phyloP scores from a whole-genome alignment of 306 rosid genomes.

The Pyrus bretschneideri region DNA sequence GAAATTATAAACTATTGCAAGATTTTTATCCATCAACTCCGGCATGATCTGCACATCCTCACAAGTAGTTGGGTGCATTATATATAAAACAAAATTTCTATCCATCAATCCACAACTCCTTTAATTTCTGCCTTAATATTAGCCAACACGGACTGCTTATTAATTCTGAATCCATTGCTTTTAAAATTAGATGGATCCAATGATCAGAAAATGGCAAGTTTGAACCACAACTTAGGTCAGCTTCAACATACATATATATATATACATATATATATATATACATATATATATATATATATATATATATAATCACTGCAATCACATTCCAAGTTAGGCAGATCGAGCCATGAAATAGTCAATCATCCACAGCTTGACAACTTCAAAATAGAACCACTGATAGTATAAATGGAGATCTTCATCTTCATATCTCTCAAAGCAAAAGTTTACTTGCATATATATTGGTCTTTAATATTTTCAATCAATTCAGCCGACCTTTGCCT shows the following conservation, averaged over 20 bases:
- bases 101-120: neutral
- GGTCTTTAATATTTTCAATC: neutral
- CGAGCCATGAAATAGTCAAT: neutral
- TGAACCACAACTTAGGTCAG: neutral
- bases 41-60: neutral
- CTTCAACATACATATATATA: too few relatives aligned
- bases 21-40: too few relatives aligned
- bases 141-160: neutral
- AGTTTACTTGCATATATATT: neutral
- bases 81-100: neutral
- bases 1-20: too few relatives aligned
- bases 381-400: neutral
- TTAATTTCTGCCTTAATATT: neutral
- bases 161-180: neutral
- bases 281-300: too few relatives aligned
- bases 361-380: neutral
- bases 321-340: neutral
- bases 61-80: neutral
- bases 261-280: too few relatives aligned
- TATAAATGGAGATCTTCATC: neutral
- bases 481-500: conserved; percentile 22
- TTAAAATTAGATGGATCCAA: neutral
- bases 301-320: neutral
- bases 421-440: neutral
- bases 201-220: neutral